A percentile compares a stretch with the other conserved stretches of the same genome.
phyloP scores from a whole-genome alignment of 768 basidiomycete species.

The Rhizopogon vulgaris region DNA sequence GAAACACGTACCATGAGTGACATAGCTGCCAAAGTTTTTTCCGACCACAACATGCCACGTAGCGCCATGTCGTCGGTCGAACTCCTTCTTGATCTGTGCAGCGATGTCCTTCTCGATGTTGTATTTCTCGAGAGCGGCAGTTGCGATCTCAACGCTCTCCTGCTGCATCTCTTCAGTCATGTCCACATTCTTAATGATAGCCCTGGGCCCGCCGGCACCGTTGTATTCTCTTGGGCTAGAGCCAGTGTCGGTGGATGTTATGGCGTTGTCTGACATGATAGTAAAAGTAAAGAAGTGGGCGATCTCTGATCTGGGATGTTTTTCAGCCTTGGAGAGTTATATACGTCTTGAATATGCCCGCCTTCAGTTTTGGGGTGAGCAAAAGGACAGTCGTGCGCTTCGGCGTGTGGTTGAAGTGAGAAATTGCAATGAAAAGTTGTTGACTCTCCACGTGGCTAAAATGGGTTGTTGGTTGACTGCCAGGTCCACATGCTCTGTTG shows the following conservation, averaged over 20 bases:
- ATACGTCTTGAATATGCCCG: constrained; percentile 14
- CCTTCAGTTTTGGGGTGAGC: constrained; percentile 23
- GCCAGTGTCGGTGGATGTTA: constrained; percentile 44
- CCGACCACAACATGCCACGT: constrained; percentile 99
- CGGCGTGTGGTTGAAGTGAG: constrained; percentile 12
- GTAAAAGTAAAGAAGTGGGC: not conserved
- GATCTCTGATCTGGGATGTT: not conserved
- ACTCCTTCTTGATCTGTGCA: constrained; percentile 96
- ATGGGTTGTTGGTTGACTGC: not conserved
- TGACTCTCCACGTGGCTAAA: constrained; percentile 10
- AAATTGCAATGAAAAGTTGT: constrained; percentile 12
- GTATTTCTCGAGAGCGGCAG: constrained; percentile 81
- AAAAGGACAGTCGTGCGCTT: not conserved
- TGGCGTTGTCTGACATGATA: constrained; percentile 38
- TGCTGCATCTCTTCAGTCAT: constrained; percentile 97
- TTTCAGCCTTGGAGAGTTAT: constrained; percentile 13
- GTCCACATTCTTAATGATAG: constrained; percentile 94
- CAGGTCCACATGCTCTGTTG: constrained; percentile 8
- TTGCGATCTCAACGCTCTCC: constrained; percentile 84
- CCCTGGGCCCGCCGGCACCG: constrained; percentile 52
- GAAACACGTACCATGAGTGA: constrained; percentile 78
- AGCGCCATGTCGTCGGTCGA: constrained; percentile 85
- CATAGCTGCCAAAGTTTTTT: constrained; percentile 98
- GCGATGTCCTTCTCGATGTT: constrained; percentile 98
- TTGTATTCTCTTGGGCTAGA: constrained; percentile 34